Conservation (phyloP, 2,329 filamentous ascomycete genomes). For the Trichoderma aggressivum region DNA sequence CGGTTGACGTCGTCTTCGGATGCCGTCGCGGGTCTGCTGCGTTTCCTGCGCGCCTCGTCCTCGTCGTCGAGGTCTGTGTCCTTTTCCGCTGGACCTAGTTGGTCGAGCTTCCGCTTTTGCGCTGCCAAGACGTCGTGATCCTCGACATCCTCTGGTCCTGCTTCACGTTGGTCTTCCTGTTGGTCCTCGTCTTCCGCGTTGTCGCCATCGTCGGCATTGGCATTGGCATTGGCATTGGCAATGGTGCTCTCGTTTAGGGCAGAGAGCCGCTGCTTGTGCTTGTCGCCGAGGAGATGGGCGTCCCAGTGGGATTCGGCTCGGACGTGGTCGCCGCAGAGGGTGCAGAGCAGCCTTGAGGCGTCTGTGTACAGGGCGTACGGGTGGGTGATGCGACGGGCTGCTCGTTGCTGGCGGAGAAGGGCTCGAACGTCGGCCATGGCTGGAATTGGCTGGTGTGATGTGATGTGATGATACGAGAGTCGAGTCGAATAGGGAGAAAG, state of each 20-base stretch:
- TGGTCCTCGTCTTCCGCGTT: not conserved
- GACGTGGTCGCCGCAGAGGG: conserved; percentile 60
- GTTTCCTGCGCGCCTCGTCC: conserved; percentile 42
- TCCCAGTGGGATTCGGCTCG: conserved; percentile 68
- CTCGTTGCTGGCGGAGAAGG: conserved; percentile 73
- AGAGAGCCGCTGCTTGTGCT: conserved; percentile 34
- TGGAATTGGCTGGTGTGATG: not conserved
- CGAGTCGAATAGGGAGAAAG: not conserved
- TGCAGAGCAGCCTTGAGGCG: conserved; percentile 65
- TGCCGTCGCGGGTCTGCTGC: conserved; percentile 40
- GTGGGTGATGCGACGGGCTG: conserved; percentile 68
- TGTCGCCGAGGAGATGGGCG: conserved; percentile 51
- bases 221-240: conserved; percentile 7
- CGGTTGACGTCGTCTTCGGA: conserved; percentile 28
- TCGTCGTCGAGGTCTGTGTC: conserved; percentile 30
- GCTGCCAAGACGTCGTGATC: conserved; percentile 16
- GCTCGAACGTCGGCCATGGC: conserved; percentile 76
- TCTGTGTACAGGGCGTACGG: conserved; percentile 66
- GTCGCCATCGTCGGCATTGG: conserved; percentile 4
- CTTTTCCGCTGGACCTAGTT: conserved; percentile 35
- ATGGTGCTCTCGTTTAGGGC: conserved; percentile 15
- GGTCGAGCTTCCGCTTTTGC: conserved; percentile 36
- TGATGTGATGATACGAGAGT: not conserved
- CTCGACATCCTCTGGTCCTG: conserved; percentile 12
- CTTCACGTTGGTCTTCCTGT: not conserved